Conservation (phyloP, 768 basidiomycete species). For the Leccinum disarticulatum region DNA sequence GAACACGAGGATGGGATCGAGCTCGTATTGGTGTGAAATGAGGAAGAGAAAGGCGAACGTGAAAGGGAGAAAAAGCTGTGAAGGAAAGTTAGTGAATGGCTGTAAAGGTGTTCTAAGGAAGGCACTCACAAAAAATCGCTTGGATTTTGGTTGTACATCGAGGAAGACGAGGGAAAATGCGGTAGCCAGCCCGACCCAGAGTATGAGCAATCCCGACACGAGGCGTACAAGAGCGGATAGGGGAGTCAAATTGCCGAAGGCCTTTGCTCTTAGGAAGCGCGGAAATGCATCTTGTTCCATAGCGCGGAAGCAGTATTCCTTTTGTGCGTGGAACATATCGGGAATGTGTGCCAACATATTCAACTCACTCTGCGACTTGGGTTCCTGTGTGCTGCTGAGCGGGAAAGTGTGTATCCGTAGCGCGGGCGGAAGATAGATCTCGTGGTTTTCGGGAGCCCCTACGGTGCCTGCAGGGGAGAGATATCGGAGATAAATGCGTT, state of each 20-base stretch:
- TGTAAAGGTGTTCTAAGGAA: background rate
- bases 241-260: constrained; percentile 97
- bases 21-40: constrained; percentile 94
- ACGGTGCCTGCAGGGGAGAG: constrained; percentile 78
- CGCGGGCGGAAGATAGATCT: constrained; percentile 94
- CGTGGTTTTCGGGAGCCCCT: constrained; percentile 86
- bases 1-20: constrained; percentile 94
- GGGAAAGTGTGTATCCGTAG: constrained; percentile 93
- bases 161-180: constrained; percentile 93
- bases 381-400: constrained; percentile 70
- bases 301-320: constrained; percentile 94
- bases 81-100: constrained; percentile 5
- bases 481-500: constrained; percentile 95
- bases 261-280: constrained; percentile 92
- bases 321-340: constrained; percentile 96
- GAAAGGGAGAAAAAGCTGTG: constrained; percentile 92
- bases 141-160: constrained; percentile 88
- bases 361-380: constrained; percentile 63
- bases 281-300: constrained; percentile 97
- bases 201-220: constrained; percentile 75
- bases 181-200: constrained; percentile 94
- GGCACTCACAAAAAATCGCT: constrained; percentile 87
- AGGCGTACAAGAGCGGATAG: constrained; percentile 86
- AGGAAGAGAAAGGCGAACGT: constrained; percentile 86
- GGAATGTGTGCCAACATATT: constrained; percentile 85